Percentiles rank a stretch among this genome's conserved stretches.
Evolutionary conservation across 192 early-diverging fungal genomes (phyloP).

Genomic region (Coemansia aciculifera): DNA sequence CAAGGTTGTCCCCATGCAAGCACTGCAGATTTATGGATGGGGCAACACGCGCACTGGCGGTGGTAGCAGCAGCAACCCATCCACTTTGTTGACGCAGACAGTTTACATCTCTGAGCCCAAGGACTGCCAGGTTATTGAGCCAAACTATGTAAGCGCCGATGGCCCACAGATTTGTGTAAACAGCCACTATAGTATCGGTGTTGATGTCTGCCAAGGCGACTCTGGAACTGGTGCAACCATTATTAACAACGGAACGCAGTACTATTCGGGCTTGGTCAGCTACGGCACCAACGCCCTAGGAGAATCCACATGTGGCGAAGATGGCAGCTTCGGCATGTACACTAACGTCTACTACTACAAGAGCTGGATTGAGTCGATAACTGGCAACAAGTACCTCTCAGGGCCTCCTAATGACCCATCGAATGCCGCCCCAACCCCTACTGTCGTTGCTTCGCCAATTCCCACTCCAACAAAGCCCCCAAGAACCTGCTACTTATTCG

Average conservation of each 20-base stretch:
- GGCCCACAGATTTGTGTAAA: constrained; percentile 40
- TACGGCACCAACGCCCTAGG: constrained; percentile 32
- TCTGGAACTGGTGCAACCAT: constrained; percentile 44
- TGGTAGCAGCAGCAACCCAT: constrained; percentile 14
- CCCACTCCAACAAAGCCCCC: constrained; percentile 7
- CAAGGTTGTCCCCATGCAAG: constrained; percentile 19
- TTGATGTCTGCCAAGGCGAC: constrained; percentile 51
- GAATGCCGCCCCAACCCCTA: not conserved
- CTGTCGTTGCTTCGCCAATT: not conserved
- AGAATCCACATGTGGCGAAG: constrained; percentile 43
- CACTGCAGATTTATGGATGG: constrained; percentile 47
- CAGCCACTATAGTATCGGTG: constrained; percentile 46
- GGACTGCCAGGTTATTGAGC: constrained; percentile 42
- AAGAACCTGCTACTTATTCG: constrained; percentile 23
- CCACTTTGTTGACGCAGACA: constrained; percentile 25
- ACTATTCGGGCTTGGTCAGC: constrained; percentile 50
- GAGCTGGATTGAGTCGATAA: constrained; percentile 36
- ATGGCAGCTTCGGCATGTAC: constrained; percentile 52
- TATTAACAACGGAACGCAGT: constrained; percentile 15
- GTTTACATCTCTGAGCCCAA: constrained; percentile 38
- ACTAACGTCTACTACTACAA: constrained; percentile 31
- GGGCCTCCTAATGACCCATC: not conserved
- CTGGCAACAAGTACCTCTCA: constrained; percentile 14
- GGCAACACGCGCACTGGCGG: constrained; percentile 35
- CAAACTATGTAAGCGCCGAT: constrained; percentile 28